Percentiles rank a stretch among this genome's conserved stretches.
phyloP scores from a whole-genome alignment of 352 stramenopile genomes.

The Globisporangium ultimum region DNA sequence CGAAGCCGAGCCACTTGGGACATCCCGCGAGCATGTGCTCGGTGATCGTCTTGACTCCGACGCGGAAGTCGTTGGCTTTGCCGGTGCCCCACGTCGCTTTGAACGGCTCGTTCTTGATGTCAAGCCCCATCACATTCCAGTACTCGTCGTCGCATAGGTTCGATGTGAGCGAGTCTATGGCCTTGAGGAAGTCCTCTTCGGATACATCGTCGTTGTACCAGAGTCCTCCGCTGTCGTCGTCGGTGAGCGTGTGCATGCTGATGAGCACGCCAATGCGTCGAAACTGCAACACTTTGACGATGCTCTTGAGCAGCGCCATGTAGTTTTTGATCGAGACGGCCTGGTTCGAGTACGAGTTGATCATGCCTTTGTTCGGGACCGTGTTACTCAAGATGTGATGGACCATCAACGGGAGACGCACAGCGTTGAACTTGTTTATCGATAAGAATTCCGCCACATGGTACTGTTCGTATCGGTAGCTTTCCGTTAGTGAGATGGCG shows the following conservation, averaged over 20 bases:
- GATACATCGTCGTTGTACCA: slow-evolving; percentile 19
- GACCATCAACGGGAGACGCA: slow-evolving; percentile 29
- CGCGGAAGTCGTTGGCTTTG: slow-evolving; percentile 18
- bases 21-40: slow-evolving; percentile 31
- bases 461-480: slow-evolving; percentile 13
- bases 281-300: slow-evolving; percentile 26
- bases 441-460: slow-evolving; percentile 31
- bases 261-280: slow-evolving; percentile 24
- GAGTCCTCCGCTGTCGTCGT: slow-evolving; percentile 13
- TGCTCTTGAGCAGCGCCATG: slow-evolving; percentile 25
- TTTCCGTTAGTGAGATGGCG: not conserved
- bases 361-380: slow-evolving; percentile 19
- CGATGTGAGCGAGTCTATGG: slow-evolving; percentile 19
- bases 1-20: slow-evolving; percentile 28
- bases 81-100: slow-evolving; percentile 47
- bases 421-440: slow-evolving; percentile 36
- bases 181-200: slow-evolving; percentile 17
- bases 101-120: slow-evolving; percentile 60
- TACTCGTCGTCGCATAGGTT: slow-evolving; percentile 23
- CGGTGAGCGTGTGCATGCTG: slow-evolving; percentile 26
- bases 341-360: slow-evolving; percentile 29
- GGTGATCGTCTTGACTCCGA: slow-evolving; percentile 19
- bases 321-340: slow-evolving; percentile 28
- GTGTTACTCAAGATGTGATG: slow-evolving; percentile 29
- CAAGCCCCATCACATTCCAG: slow-evolving; percentile 60